These are phyloP conservation scores for Pleurotus tuoliensis DNA, from an alignment of 768 basidiomycete genomes.

Conservation along the genomic window DNA sequence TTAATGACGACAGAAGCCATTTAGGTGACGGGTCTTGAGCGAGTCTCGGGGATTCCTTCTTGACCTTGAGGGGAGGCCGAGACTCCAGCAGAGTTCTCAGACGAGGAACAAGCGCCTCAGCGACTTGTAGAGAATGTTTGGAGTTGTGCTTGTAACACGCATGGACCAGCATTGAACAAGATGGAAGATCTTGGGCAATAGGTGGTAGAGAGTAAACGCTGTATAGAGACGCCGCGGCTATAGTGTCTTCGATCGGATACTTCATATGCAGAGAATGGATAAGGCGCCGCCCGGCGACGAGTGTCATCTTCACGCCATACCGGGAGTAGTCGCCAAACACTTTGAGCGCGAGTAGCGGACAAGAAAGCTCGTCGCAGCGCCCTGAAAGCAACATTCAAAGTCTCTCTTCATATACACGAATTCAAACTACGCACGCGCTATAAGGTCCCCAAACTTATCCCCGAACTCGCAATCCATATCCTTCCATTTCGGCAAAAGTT, in stretches of 20 bases:
- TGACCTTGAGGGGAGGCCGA: not conserved
- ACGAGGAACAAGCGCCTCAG: slow-evolving; percentile 36
- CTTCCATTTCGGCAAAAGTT: slow-evolving; percentile 47
- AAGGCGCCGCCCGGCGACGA: slow-evolving; percentile 50
- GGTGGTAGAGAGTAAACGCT: slow-evolving; percentile 50
- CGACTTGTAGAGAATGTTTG: slow-evolving; percentile 34
- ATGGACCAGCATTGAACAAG: slow-evolving; percentile 51
- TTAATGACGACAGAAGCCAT: slow-evolving; percentile 3
- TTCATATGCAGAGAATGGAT: slow-evolving; percentile 50
- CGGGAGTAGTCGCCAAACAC: slow-evolving; percentile 62
- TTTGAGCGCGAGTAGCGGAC: slow-evolving; percentile 52
- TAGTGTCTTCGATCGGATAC: slow-evolving; percentile 42
- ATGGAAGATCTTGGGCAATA: slow-evolving; percentile 50
- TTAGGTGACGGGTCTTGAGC: slow-evolving; percentile 3
- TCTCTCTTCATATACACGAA: not conserved
- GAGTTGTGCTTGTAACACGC: slow-evolving; percentile 47
- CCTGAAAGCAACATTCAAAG: slow-evolving; percentile 28
- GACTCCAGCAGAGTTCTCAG: slow-evolving; percentile 28
- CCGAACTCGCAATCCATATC: slow-evolving; percentile 38
- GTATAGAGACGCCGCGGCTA: slow-evolving; percentile 52
- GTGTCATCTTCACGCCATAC: slow-evolving; percentile 52
- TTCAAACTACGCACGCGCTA: slow-evolving; percentile 45
- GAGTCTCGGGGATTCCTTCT: not conserved
- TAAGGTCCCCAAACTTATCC: slow-evolving; percentile 37
- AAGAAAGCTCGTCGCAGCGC: slow-evolving; percentile 56